Conservation (phyloP, 2,329 filamentous ascomycete species). For the Aspergillus arachidicola region DNA sequence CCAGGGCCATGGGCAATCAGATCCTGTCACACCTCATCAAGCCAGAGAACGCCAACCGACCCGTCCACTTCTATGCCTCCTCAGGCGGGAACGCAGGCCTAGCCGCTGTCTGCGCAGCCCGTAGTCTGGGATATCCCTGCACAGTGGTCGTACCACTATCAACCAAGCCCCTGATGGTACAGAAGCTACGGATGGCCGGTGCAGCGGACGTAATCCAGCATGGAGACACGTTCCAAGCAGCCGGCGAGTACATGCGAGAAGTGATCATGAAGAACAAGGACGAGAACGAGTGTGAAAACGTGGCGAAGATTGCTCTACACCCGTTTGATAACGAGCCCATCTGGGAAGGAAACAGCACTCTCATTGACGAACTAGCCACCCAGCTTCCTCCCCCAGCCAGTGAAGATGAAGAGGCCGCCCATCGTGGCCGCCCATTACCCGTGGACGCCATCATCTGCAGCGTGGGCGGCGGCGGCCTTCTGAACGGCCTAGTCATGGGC, state of each 20-base stretch:
- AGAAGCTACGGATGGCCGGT: slow-evolving; percentile 69
- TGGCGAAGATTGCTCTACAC: slow-evolving; percentile 45
- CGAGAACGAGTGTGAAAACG: slow-evolving; percentile 27
- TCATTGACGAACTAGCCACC: slow-evolving; percentile 47
- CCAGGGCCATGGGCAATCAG: slow-evolving; percentile 71
- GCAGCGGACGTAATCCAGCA: slow-evolving; percentile 66
- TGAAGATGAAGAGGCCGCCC: slow-evolving; percentile 33
- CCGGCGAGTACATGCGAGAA: slow-evolving; percentile 67
- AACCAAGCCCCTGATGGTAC: slow-evolving; percentile 70
- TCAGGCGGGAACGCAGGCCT: slow-evolving; percentile 84
- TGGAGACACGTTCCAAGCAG: slow-evolving; percentile 69
- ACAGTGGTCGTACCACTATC: slow-evolving; percentile 74
- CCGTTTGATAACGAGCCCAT: slow-evolving; percentile 50
- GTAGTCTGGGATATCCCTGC: slow-evolving; percentile 63
- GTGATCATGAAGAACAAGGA: slow-evolving; percentile 43
- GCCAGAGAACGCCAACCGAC: slow-evolving; percentile 43
- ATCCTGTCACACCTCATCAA: slow-evolving; percentile 58
- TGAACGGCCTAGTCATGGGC: slow-evolving; percentile 75
- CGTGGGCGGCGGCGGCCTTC: slow-evolving; percentile 78
- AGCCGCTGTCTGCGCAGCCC: slow-evolving; percentile 74
- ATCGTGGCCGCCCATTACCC: slow-evolving; percentile 37
- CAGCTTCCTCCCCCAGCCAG: slow-evolving; percentile 40
- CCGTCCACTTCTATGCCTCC: slow-evolving; percentile 74
- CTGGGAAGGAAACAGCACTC: slow-evolving; percentile 50
- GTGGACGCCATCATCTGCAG: slow-evolving; percentile 74